A percentile compares a stretch with the other conserved stretches of the same genome.
Conservation (phyloP, 257 asterid genomes). For the Salvia rosmarinus region DNA sequence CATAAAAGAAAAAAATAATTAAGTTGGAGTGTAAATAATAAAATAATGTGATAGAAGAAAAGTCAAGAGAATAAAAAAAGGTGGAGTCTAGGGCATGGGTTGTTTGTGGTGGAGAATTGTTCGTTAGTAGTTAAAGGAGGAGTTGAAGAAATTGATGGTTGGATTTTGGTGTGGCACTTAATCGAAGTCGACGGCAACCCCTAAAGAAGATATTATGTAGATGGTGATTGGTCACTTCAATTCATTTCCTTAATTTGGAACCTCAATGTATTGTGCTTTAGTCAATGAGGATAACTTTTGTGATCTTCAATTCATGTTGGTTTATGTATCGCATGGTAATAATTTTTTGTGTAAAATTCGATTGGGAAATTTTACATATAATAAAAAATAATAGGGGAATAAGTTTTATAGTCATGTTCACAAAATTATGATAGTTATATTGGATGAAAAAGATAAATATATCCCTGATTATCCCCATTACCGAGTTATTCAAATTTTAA, state of each 20-base stretch:
- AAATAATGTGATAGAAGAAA: constrained; percentile 13
- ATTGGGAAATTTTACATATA: no score
- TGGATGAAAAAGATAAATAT: no score
- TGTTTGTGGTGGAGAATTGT: constrained; percentile 36
- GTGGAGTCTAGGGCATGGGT: constrained; percentile 21
- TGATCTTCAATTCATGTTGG: no score
- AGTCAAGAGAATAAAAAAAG: constrained; percentile 3
- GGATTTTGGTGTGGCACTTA: constrained; percentile 8
- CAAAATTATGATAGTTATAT: no score
- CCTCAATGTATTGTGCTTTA: constrained; percentile 13
- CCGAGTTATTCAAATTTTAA: no score
- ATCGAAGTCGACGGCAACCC: constrained; percentile 16
- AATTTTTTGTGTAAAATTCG: no score
- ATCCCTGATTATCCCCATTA: no score
- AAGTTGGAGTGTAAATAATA: constrained; percentile 5
- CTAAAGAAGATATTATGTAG: constrained; percentile 24
- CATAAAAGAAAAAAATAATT: background rate
- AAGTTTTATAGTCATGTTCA: no score
- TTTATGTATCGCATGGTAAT: background rate
- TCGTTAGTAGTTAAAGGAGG: background rate
- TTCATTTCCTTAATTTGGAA: constrained; percentile 17
- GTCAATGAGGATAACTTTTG: background rate
- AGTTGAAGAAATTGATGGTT: constrained; percentile 15
- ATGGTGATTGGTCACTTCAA: constrained; percentile 25
- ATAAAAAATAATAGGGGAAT: no score